Evolutionary conservation across 2,329 filamentous ascomycete genomes (phyloP).

Genomic region (Ilyonectria sp.): DNA sequence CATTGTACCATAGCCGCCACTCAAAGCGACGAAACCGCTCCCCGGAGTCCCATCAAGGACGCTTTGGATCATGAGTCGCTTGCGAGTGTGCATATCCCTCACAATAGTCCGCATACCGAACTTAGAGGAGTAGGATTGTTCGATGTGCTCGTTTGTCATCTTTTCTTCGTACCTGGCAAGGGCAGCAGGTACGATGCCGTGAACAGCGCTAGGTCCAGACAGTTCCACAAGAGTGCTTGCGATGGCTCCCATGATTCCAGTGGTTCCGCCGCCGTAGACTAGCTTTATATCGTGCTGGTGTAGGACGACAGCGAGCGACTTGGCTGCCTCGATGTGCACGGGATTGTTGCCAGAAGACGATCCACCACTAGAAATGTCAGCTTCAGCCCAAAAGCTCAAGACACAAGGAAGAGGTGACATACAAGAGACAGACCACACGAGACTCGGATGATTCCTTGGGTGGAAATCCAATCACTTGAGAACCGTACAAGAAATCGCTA

Average conservation of each 20-base stretch:
- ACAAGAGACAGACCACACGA: conserved; percentile 17
- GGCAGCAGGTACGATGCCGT: conserved; percentile 9
- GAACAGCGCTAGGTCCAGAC: conserved; percentile 6
- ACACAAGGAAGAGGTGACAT: background rate
- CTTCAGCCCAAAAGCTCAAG: background rate
- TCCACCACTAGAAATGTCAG: conserved; percentile 5
- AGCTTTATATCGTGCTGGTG: conserved; percentile 3
- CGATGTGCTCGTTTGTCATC: background rate
- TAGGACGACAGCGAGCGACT: conserved; percentile 1
- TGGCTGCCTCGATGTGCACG: conserved; percentile 10
- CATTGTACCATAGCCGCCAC: conserved; percentile 12
- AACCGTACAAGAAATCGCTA: conserved; percentile 9
- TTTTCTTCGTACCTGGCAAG: conserved; percentile 10
- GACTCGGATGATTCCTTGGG: background rate
- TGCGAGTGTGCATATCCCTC: conserved; percentile 15
- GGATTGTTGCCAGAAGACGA: conserved; percentile 9
- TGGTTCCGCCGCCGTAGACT: conserved; percentile 11
- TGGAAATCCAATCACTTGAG: background rate
- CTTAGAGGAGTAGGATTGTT: background rate
- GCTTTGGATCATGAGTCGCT: conserved; percentile 10
- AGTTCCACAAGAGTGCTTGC: conserved; percentile 9
- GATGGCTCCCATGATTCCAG: conserved; percentile 14
- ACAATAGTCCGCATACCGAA: conserved; percentile 13
- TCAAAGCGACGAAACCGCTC: conserved; percentile 11
- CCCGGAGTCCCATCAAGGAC: conserved; percentile 4